These are phyloP conservation scores for Magnusiomyces fungicola DNA, from an alignment of 1,139 yeast genomes.

Conservation along the genomic window DNA sequence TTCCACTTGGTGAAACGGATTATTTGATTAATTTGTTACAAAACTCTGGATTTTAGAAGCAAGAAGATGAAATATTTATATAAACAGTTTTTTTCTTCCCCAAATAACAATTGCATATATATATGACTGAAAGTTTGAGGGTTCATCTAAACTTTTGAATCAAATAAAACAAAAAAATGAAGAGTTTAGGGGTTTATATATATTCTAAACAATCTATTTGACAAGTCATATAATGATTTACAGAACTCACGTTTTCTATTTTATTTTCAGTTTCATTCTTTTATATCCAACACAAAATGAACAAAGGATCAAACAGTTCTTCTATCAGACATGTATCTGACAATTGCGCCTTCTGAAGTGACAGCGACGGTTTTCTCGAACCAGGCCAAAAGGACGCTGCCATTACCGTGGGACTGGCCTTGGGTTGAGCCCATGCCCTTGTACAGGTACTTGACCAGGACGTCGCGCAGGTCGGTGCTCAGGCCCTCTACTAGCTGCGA, in stretches of 20 bases:
- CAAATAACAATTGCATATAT: too few relatives aligned
- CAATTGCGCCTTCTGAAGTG: slow-evolving; percentile 84
- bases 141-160: background rate
- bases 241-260: background rate
- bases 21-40: background rate
- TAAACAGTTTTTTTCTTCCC: background rate
- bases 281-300: background rate
- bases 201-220: background rate
- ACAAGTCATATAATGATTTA: too few relatives aligned
- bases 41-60: background rate
- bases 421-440: slow-evolving; percentile 72
- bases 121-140: too few relatives aligned
- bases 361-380: slow-evolving; percentile 80
- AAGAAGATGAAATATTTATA: background rate
- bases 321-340: slow-evolving; percentile 79
- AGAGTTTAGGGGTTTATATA: background rate
- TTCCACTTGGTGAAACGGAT: background rate
- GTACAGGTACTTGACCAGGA: slow-evolving; percentile 76
- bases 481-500: slow-evolving; percentile 52
- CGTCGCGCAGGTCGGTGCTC: slow-evolving; percentile 60
- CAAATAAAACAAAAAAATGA: background rate
- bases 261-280: background rate
- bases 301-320: slow-evolving; percentile 68
- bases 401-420: slow-evolving; percentile 66
- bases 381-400: slow-evolving; percentile 84